Evolutionary conservation across 2,329 filamentous ascomycete species (phyloP), one percentile per base, ranked within the genome.

Genomic region (Ceratocystis harringtonii): DNA sequence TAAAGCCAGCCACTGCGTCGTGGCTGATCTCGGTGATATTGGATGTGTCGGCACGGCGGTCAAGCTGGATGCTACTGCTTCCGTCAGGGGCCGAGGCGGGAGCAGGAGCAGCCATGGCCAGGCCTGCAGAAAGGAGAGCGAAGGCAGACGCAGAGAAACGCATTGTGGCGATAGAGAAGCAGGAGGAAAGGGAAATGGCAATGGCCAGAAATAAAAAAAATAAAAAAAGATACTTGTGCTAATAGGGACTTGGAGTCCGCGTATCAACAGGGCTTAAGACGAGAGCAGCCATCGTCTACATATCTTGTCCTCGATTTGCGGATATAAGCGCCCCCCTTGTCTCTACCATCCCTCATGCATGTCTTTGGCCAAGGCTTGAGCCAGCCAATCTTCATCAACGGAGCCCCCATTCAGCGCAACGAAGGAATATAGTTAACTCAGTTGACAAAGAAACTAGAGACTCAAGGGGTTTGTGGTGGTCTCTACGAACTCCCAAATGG

Each of bases 1-100:
- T 43, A 55, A 75, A 74, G 1, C 73, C 71, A 45, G 73, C 70
- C 7, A 75, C 72, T 10, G 70, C 72, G 63, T 73, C 69, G 55
- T 74, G 72, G 62, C 19, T 57, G 65, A 75, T 73, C 32, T 36
- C 57, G 6, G 65, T 67, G 57, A 67, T 67, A 19, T 67, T 67
- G 62, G 62, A 65, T 22, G 65, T 67, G 36, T 67, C 65, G 19
- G 44, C 65, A 17, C 65, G 65, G 45, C 57, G 61, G 45, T 45
- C 62, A 12, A 67, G 65, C 30, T 45, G 61, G 12, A 62, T n/a
- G 28, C 55, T 58, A 28, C 17, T 58, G 55, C 17, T 17, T 17
- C 17, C 28, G 12, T 19, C 22, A 17, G 61, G 19, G 15, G 15
- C 58, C 3, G 43, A n/a, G 45, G 55, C 50, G 8, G 50, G 61